phyloP scores from a whole-genome alignment of 192 early-diverging fungal genomes.

The Coemansia umbellata region DNA sequence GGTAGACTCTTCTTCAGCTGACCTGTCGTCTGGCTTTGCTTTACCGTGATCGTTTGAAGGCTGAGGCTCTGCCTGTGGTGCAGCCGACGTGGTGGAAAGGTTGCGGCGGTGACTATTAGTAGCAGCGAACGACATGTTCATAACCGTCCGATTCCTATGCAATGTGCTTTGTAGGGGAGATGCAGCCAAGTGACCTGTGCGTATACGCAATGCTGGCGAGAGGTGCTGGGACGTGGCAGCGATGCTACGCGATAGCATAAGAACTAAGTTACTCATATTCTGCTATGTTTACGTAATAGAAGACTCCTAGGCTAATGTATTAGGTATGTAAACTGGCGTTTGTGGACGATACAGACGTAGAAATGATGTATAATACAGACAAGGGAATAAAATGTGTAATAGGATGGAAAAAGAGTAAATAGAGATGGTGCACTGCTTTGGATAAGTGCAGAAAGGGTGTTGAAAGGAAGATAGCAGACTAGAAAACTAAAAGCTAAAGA shows the following conservation, averaged over 20 bases:
- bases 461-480: no score
- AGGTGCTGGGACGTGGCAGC: constrained; percentile 7
- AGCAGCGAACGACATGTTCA: not conserved
- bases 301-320: no score
- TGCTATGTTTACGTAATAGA: no score
- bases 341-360: no score
- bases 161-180: not conserved
- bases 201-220: not conserved
- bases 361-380: no score
- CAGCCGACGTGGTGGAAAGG: constrained; percentile 26
- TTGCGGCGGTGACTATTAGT: not conserved
- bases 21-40: constrained; percentile 7
- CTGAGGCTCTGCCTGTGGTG: constrained; percentile 33
- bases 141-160: not conserved
- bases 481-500: no score
- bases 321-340: no score
- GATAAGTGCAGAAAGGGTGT: no score
- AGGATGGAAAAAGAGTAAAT: no score
- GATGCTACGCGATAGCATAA: constrained; percentile 18
- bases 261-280: constrained; percentile 27
- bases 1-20: constrained; percentile 37
- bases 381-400: no score
- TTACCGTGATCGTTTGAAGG: constrained; percentile 10
- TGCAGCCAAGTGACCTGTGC: not conserved
- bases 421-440: no score